Conservation (phyloP, 169 alveolate genomes). For the Plasmodium cynomolgi region DNA sequence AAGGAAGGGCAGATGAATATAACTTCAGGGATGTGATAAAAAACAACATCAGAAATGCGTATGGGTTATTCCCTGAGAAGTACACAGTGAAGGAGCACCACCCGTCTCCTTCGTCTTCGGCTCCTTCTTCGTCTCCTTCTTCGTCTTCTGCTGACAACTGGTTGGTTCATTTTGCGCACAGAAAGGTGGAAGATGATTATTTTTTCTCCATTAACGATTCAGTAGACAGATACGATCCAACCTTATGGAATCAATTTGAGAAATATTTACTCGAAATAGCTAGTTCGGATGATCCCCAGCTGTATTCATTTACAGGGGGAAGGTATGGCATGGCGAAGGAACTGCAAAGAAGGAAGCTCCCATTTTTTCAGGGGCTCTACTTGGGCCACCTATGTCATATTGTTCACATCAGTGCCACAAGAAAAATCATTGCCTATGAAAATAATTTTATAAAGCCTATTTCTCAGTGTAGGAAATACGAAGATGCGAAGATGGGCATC, state of each 20-base stretch:
- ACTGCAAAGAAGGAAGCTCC: constrained; percentile 78
- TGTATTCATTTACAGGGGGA: constrained; percentile 83
- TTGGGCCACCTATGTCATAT: constrained; percentile 87
- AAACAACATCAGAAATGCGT: constrained; percentile 78
- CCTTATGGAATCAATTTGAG: constrained; percentile 81
- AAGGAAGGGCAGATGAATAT: constrained; percentile 83
- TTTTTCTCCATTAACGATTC: constrained; percentile 82
- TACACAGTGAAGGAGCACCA: constrained; percentile 73
- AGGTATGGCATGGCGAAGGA: constrained; percentile 88
- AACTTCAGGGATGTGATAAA: constrained; percentile 77
- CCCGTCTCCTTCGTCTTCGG: background rate
- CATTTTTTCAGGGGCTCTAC: constrained; percentile 80
- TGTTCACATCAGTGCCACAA: constrained; percentile 82
- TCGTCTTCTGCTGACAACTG: constrained; percentile 73
- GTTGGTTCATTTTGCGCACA: constrained; percentile 76
- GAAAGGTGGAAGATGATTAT: constrained; percentile 72
- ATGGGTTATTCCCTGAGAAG: constrained; percentile 78
- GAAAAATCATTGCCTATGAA: constrained; percentile 77
- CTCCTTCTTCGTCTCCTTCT: background rate
- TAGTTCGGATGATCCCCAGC: constrained; percentile 70
- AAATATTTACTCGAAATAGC: constrained; percentile 78
- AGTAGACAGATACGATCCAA: constrained; percentile 77
- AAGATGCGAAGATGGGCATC: constrained; percentile 75
- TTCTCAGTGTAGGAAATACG: constrained; percentile 63
- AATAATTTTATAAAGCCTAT: constrained; percentile 77